phyloP scores from a whole-genome alignment of 768 basidiomycete species.

The Lactarius hatsudake region DNA sequence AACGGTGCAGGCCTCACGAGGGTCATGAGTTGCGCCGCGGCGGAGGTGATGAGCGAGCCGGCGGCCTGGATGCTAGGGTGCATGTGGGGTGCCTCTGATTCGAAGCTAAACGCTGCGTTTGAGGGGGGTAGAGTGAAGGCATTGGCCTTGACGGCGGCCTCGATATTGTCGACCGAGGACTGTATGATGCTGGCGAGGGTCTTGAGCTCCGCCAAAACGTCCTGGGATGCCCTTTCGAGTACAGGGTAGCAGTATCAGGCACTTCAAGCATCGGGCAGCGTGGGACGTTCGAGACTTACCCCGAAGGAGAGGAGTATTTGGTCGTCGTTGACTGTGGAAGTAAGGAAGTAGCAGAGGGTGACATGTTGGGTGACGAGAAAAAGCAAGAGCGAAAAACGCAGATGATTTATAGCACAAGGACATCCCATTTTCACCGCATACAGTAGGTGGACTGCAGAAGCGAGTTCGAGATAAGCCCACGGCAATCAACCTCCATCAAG shows the following conservation, averaged over 20 bases:
- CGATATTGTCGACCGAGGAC: neutral
- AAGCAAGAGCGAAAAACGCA: too few relatives aligned
- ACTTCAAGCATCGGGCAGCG: neutral
- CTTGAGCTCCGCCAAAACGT: neutral
- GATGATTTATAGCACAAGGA: too few relatives aligned
- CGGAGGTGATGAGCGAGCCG: neutral
- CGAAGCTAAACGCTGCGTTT: neutral
- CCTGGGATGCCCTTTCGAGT: neutral
- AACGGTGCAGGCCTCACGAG: neutral
- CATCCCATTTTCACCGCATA: neutral
- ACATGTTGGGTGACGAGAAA: neutral
- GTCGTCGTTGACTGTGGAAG: neutral
- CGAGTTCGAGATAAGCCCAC: neutral
- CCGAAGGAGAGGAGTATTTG: neutral
- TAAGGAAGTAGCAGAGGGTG: neutral
- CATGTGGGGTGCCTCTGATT: neutral
- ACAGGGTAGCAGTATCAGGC: neutral
- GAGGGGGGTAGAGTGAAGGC: neutral
- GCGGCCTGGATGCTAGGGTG: conserved; percentile 1
- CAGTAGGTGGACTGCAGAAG: neutral
- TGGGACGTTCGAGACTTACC: neutral
- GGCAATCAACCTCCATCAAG: too few relatives aligned
- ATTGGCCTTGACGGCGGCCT: neutral
- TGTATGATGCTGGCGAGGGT: conserved; percentile 8
- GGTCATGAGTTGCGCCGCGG: neutral